Percentiles rank a stretch among this genome's conserved stretches.
phyloP scores from a whole-genome alignment of 2,329 filamentous ascomycete species.

The Sarocladium kiliense region DNA sequence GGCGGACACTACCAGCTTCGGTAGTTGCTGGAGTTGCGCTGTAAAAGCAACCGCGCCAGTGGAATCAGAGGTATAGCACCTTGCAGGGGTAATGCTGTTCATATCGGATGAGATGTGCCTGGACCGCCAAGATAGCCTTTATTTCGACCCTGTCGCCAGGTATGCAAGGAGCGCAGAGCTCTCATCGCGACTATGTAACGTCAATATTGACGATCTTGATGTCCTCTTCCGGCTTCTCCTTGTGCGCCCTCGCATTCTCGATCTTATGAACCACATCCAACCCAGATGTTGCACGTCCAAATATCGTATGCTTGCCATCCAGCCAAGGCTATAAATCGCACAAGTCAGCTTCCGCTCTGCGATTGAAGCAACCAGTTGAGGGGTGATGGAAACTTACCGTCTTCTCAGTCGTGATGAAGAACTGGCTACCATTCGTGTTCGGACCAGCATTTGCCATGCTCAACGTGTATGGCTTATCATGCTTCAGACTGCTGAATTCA shows the following conservation, averaged over 20 bases:
- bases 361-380: neutral
- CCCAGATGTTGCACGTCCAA: conserved; percentile 83
- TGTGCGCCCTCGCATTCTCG: conserved; percentile 79
- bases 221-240: conserved; percentile 93
- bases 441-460: conserved; percentile 98
- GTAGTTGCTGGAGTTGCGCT: too few species aligned
- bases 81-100: too few species aligned
- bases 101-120: too few species aligned
- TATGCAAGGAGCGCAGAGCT: too few species aligned
- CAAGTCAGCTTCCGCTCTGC: conserved; percentile 19
- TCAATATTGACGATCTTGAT: conserved; percentile 95
- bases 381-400: conserved; percentile 51
- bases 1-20: too few species aligned
- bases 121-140: too few species aligned
- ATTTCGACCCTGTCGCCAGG: too few species aligned
- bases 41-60: too few species aligned
- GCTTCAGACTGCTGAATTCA: conserved; percentile 84
- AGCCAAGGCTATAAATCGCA: conserved; percentile 65
- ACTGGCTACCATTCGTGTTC: conserved; percentile 93
- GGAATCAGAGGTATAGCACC: too few species aligned
- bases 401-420: conserved; percentile 98
- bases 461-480: conserved; percentile 93
- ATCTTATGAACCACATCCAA: conserved; percentile 95
- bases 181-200: too few species aligned
- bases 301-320: conserved; percentile 94